A percentile compares a stretch with the other conserved stretches of the same genome.
These are phyloP conservation scores for Phytomonas sp. DNA, from an alignment of 208 protist genomes.

Conservation along the genomic window DNA sequence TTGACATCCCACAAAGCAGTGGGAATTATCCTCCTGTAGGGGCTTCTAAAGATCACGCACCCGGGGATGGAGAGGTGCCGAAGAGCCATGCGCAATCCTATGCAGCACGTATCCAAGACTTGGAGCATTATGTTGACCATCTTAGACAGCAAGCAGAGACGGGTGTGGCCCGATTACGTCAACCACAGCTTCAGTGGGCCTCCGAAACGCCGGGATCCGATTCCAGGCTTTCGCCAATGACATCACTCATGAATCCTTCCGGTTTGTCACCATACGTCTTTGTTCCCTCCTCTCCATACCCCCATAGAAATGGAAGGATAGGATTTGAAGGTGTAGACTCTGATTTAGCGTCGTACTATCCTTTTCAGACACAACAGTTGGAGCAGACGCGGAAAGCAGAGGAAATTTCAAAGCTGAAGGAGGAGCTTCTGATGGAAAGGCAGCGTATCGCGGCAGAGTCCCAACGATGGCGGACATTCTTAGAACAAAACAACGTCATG, in stretches of 20 bases:
- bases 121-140: slow-evolving; percentile 23
- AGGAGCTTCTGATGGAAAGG: slow-evolving; percentile 45
- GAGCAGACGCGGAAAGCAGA: slow-evolving; percentile 10
- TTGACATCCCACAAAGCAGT: no score
- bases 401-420: slow-evolving; percentile 30
- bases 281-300: not conserved
- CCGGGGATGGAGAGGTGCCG: not conserved
- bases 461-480: slow-evolving; percentile 30
- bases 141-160: slow-evolving; percentile 25
- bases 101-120: slow-evolving; percentile 3
- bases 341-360: not conserved
- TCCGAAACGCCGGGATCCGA: not conserved
- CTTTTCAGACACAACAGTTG: slow-evolving; percentile 11
- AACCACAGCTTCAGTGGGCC: not conserved
- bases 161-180: slow-evolving; percentile 6
- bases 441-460: slow-evolving; percentile 34
- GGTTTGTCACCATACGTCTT: not conserved
- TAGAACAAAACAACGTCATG: not conserved
- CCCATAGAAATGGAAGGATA: not conserved
- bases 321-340: not conserved
- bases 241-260: not conserved
- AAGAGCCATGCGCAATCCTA: not conserved
- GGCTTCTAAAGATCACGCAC: no score
- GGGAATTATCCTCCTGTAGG: no score
- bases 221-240: not conserved